These are phyloP conservation scores for Neonectria magnoliae DNA, from an alignment of 2,329 filamentous ascomycete genomes.

Conservation along the genomic window DNA sequence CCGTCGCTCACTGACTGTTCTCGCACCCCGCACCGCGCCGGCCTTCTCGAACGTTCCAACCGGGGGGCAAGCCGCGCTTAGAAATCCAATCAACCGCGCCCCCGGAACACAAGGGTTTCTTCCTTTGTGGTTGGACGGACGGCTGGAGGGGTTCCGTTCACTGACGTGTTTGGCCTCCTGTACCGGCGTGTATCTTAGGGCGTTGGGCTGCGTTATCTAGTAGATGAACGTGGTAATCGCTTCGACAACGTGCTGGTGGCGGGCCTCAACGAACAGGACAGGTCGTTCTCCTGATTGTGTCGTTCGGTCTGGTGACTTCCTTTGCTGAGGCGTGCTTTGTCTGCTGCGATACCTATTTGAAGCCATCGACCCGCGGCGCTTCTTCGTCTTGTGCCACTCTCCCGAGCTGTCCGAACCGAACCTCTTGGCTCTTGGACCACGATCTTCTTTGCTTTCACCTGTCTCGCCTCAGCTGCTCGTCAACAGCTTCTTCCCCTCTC, in stretches of 20 bases:
- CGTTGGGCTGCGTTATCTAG: no score
- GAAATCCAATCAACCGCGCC: conserved; percentile 41
- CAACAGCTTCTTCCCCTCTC: not conserved
- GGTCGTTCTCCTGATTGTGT: not conserved
- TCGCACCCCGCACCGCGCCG: conserved; percentile 21
- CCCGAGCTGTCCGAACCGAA: conserved; percentile 12
- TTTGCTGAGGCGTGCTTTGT: not conserved
- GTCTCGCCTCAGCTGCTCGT: not conserved
- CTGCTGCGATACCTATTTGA: not conserved
- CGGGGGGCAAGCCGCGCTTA: conserved; percentile 38
- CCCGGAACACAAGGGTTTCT: not conserved
- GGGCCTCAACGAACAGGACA: not conserved
- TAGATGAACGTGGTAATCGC: no score
- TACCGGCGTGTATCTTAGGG: no score
- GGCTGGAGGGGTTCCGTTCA: not conserved
- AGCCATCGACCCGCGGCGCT: not conserved
- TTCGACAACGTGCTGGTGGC: not conserved
- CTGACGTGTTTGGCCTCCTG: not conserved
- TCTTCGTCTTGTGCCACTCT: not conserved
- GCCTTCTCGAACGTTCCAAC: conserved; percentile 42
- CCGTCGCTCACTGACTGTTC: conserved; percentile 5
- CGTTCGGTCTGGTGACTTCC: not conserved
- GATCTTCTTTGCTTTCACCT: not conserved
- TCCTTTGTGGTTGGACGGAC: not conserved
- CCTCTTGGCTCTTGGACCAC: not conserved